Base-by-base conservation (phyloP, 2,329 filamentous ascomycete genomes). In the Ophiostoma populinum region DNA sequence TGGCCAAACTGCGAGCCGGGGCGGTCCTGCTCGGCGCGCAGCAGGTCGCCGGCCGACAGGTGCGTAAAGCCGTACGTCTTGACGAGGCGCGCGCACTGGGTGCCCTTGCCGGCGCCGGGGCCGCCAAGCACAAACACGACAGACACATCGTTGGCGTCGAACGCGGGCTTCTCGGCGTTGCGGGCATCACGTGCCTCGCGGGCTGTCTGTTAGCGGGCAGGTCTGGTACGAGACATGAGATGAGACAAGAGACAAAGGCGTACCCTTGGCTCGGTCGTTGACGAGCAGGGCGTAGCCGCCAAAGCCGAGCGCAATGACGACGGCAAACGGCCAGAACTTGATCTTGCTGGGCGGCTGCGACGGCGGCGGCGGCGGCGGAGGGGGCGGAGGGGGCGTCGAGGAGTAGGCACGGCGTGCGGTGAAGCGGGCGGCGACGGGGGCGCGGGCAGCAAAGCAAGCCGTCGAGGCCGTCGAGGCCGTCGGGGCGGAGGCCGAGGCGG, bases 101-200 rank as follows among this genome's bases (percentile, higher is more conserved):
- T 98, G 49, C 90, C 90, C 57, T 98, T 98, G 49, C 90, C 90
- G 43, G 86, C 82, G 44, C 90, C 90, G 11, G 90, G 90, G 3
- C 90, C 90, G 55, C 87, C 87, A 42, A 98, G 83, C 43, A 95
- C 83, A 63, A 93, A 95, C 56, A 98, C 63, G 40, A 95, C 86
- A n/a, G 83, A 90, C 21, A 92, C 81, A 40, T 85, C 66, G 38
- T 71, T 51, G 33, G 77, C 61, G 39, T 71, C 75, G 67, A 92
- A 94, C 18, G n/a, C 24, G 30, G 30, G 30, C 30, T 32, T 32
- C 19, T 13, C 30, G 6, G 30, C 30, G n/a, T 20, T 13, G 13
- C 29, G 19, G 6, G 30, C 7, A 12, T 31, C 31, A 17, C 10
- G 30, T 11, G 18, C 16, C 21, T 22, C 18, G 15, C 16, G 7